phyloP scores from a whole-genome alignment of 2,329 filamentous ascomycete species.

The Diaporthe capsici region DNA sequence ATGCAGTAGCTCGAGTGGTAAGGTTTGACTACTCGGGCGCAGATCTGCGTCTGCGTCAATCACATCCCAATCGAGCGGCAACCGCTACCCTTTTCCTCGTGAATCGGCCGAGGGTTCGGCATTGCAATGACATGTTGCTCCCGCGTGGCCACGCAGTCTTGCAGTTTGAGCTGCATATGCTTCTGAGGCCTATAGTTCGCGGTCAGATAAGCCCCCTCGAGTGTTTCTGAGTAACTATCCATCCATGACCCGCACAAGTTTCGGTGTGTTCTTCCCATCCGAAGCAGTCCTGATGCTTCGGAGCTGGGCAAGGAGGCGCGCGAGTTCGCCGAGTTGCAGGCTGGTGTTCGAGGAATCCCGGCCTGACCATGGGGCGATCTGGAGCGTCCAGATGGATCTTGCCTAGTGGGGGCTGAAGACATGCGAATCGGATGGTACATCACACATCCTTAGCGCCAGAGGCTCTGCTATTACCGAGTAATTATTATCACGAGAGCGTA shows the following conservation, averaged over 20 bases:
- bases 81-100: slow-evolving; percentile 7
- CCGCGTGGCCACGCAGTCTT: not conserved
- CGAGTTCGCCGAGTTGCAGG: slow-evolving; percentile 27
- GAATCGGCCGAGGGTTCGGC: slow-evolving; percentile 10
- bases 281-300: not conserved
- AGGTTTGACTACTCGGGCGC: slow-evolving; percentile 14
- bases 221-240: not conserved
- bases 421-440: slow-evolving; percentile 29
- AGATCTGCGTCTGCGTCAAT: slow-evolving; percentile 27
- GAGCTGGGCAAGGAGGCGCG: slow-evolving; percentile 5
- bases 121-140: not conserved
- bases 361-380: slow-evolving; percentile 21
- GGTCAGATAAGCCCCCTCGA: not conserved
- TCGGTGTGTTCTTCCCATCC: not conserved
- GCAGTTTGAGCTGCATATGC: not conserved
- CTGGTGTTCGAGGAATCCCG: slow-evolving; percentile 24
- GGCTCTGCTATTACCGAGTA: slow-evolving; percentile 9
- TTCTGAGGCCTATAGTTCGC: not conserved
- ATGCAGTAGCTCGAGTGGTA: slow-evolving; percentile 9
- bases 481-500: slow-evolving; percentile 58
- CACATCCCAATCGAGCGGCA: slow-evolving; percentile 17
- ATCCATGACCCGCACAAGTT: slow-evolving; percentile 1
- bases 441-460: slow-evolving; percentile 18
- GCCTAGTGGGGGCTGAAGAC: slow-evolving; percentile 7
- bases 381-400: slow-evolving; percentile 4